Conservation (phyloP, 495 filamentous ascomycete genomes). For the Copromyces sp. region DNA sequence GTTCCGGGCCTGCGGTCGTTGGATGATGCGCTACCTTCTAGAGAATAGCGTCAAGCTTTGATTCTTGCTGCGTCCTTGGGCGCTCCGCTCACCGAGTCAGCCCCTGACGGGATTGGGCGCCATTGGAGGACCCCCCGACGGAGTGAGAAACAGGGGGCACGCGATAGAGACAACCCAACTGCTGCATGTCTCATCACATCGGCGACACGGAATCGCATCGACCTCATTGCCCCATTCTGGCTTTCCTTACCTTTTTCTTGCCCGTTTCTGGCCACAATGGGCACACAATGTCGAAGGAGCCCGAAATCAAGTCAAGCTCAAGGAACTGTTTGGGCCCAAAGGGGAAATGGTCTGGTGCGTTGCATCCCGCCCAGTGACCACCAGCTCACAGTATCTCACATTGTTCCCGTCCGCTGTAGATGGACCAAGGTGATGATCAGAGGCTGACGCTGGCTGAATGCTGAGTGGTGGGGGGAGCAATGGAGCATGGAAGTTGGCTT, state of each 20-base stretch:
- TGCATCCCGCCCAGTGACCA: not conserved
- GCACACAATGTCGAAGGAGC: not conserved
- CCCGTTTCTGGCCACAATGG: not conserved
- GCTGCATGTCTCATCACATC: not conserved
- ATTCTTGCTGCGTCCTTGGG: not conserved
- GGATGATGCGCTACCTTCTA: not conserved
- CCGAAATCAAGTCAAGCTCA: not conserved
- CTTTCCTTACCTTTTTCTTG: not conserved
- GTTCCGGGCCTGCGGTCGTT: not conserved
- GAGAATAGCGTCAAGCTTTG: not conserved
- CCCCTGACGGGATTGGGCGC: not conserved
- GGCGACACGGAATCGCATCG: not conserved
- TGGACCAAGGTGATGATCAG: not conserved
- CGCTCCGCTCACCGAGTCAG: not conserved
- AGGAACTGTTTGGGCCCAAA: not conserved
- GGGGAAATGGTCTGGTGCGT: not conserved
- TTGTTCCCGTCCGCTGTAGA: not conserved
- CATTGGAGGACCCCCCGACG: not conserved
- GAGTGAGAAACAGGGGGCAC: not conserved
- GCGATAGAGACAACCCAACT: not conserved
- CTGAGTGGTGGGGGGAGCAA: not conserved
- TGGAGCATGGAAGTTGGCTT: not conserved
- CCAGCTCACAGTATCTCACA: not conserved
- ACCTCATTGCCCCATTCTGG: not conserved
- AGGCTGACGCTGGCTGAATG: not conserved